Percentiles rank a stretch among this genome's conserved stretches.
Conservation (phyloP, 176 grass and related monocot genomes). For the Rhipidocladum racemiflorum region DNA sequence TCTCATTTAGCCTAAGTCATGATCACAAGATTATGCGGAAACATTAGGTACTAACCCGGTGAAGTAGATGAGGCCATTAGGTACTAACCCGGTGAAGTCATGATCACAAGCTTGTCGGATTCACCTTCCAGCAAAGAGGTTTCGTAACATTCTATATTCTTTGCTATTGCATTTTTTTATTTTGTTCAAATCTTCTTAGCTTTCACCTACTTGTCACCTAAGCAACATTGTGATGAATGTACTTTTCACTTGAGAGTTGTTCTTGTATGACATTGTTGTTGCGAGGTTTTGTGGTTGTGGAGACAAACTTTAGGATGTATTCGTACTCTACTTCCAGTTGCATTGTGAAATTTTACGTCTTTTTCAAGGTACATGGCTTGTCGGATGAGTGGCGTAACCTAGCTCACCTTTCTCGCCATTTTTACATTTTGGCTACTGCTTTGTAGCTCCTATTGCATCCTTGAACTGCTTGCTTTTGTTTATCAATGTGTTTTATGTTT, state of each 20-base stretch:
- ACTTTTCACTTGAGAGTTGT: not conserved
- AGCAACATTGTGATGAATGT: conserved; percentile 6
- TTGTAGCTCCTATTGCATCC: not conserved
- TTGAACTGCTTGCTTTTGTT: conserved; percentile 13
- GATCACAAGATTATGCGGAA: too few species aligned
- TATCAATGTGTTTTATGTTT: not conserved
- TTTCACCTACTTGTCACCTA: not conserved
- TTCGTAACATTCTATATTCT: conserved; percentile 4
- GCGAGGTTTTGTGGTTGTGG: conserved; percentile 91
- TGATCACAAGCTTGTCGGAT: conserved; percentile 83
- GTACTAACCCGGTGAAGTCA: too few species aligned
- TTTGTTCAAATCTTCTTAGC: not conserved
- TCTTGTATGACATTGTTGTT: conserved; percentile 20
- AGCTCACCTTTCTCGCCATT: not conserved
- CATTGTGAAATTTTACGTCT: conserved; percentile 91
- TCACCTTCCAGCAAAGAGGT: conserved; percentile 81
- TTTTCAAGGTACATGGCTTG: conserved; percentile 62
- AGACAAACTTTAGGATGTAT: conserved; percentile 97
- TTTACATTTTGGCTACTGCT: not conserved
- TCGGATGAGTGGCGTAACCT: conserved; percentile 25
- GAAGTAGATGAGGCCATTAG: conserved; percentile 54
- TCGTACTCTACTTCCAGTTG: conserved; percentile 83
- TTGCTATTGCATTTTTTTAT: conserved; percentile 26
- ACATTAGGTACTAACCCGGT: too few species aligned
- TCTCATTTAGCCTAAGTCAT: too few species aligned